A percentile compares a stretch with the other conserved stretches of the same genome.
phyloP scores from a whole-genome alignment of 2,329 filamentous ascomycete species.

The Exophiala bonariae region DNA sequence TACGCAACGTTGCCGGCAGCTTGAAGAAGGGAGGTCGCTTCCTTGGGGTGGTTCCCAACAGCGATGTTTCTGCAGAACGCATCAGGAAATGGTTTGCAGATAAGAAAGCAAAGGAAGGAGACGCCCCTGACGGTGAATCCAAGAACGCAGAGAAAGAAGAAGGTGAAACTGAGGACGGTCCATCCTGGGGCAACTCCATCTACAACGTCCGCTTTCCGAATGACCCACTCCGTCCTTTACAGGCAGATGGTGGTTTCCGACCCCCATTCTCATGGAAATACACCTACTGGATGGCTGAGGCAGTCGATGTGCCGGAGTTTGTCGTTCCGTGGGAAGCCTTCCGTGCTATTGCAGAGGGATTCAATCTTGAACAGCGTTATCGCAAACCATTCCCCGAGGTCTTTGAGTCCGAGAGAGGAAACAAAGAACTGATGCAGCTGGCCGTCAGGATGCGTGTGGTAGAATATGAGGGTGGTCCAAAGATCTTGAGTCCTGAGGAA shows the following conservation, averaged over 20 bases:
- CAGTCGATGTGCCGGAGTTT: conserved; percentile 95
- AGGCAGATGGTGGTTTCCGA: conserved; percentile 79
- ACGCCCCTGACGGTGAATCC: conserved; percentile 9
- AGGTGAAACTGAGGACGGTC: conserved; percentile 60
- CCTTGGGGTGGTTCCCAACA: conserved; percentile 95
- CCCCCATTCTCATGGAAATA: conserved; percentile 98
- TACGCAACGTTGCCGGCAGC: conserved; percentile 85
- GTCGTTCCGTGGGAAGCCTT: conserved; percentile 98
- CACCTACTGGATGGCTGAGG: conserved; percentile 92
- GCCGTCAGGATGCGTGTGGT: conserved; percentile 96
- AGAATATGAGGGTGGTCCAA: conserved; percentile 62
- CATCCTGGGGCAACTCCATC: conserved; percentile 87
- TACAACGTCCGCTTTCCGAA: conserved; percentile 80
- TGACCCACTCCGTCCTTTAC: conserved; percentile 66
- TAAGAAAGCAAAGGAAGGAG: conserved; percentile 36
- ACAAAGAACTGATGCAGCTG: conserved; percentile 74
- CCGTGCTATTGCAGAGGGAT: conserved; percentile 91
- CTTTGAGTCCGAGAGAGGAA: conserved; percentile 88
- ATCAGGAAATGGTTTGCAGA: conserved; percentile 75
- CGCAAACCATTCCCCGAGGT: conserved; percentile 88
- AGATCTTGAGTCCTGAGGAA: conserved; percentile 80
- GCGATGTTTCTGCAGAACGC: conserved; percentile 77
- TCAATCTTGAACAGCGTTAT: conserved; percentile 93
- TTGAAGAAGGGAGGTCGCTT: conserved; percentile 94
- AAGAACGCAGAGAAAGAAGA: conserved; percentile 28